Evolutionary conservation across 495 filamentous ascomycete genomes (phyloP).

Genomic region (Glonium stellatum): DNA sequence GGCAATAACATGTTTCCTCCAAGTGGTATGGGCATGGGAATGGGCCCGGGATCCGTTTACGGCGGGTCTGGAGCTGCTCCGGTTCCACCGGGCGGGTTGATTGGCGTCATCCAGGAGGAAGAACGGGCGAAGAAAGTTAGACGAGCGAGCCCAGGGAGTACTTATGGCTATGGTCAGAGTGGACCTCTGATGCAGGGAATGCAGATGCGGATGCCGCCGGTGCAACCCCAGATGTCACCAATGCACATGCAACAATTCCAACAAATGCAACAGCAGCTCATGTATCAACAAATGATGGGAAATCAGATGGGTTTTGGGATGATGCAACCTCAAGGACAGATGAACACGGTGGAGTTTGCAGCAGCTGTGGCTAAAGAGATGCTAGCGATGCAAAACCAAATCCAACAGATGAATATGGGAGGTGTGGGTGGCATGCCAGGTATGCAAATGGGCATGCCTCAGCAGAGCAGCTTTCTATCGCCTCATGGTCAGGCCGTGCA

Average conservation of each 20-base stretch:
- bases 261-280: slow-evolving; percentile 6
- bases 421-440: background rate
- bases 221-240: slow-evolving; percentile 6
- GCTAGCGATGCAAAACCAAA: background rate
- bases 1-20: background rate
- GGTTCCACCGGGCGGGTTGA: slow-evolving; percentile 56
- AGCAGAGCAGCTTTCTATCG: background rate
- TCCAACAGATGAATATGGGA: slow-evolving; percentile 1
- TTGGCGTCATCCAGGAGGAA: slow-evolving; percentile 85
- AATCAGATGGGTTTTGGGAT: slow-evolving; percentile 2
- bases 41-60: slow-evolving; percentile 51
- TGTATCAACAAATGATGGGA: background rate
- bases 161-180: background rate
- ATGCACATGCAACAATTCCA: slow-evolving; percentile 21
- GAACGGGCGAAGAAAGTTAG: slow-evolving; percentile 71
- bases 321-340: background rate
- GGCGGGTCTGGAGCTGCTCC: slow-evolving; percentile 37
- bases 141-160: slow-evolving; percentile 61
- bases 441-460: background rate
- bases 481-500: slow-evolving; percentile 1
- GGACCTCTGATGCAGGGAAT: background rate
- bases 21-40: slow-evolving; percentile 28
- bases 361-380: background rate
- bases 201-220: slow-evolving; percentile 9
- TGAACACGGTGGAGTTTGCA: background rate